Base-by-base conservation (phyloP, 2,329 filamentous ascomycete species). In the Dactylellina sp. region DNA sequence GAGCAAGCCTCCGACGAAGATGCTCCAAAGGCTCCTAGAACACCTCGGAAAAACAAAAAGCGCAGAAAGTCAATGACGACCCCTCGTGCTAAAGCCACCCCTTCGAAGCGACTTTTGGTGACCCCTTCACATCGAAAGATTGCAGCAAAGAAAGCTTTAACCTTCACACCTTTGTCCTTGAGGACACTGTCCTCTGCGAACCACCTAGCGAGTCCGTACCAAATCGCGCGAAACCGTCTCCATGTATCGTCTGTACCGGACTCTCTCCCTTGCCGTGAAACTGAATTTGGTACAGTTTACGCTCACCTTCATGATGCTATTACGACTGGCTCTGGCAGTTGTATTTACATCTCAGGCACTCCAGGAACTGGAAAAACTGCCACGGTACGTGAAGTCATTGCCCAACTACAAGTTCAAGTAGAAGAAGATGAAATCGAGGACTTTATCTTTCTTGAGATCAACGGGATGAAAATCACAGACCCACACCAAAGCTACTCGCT, bases 381-480 rank as follows among this genome's bases (percentile, higher is more conserved):
- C 11, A 99, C 96, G 0, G 95, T 99, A 7, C 90, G 95, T 52
- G 95, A 99, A 81, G 95, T 98, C 0, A 91, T 99, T 14, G 88
- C 91, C 3, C 90, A 93, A 75, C 86, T 99, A 7, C 94, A 98
- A 77, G 88, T 90, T n/a, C 89, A 92, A 0, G 95, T 98, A 0
- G 86, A 88, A 52, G 89, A 90, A 6, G 95, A 99, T 79, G 94
- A 98, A 81, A 86, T 99, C 44, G 95, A 99, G 79, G 94, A 98
- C 80, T 99, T 99, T 81, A 96, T 97, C 71, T 99, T 99, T 78
- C 93, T 99, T 75, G 95, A 99, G 81, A 98, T 99, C 83, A 99
- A 99, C 81, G 96, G 95, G 77, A 98, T 99, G 95, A 99, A 99
- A 83, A 93, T 99, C 78, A 96, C 95, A 0, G 95, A 99, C 80